Base-by-base conservation (phyloP, 345 rosid genomes). In the Jatropha curcas region DNA sequence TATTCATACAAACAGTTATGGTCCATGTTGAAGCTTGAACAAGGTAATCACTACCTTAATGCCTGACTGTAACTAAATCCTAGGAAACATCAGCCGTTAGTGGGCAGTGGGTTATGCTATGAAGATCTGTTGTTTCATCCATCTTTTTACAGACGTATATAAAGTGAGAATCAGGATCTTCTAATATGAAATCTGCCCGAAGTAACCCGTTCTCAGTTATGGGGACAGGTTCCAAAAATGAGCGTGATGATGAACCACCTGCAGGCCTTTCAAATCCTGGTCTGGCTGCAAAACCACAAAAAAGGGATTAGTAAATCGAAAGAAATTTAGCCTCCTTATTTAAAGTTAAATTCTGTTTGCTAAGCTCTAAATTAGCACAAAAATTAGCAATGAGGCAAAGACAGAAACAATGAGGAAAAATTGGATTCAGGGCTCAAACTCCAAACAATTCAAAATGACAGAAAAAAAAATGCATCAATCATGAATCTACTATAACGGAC, bases 131-230 rank as follows among this genome's bases (percentile, higher is more conserved):
- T 45, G 51, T 70, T 34, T 84, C 88, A 12, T 77, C 83, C 78
- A 20, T 75, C 83, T 92, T 92, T 53, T 72, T 84, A 80, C 99
- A 95, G 48, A 91, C 77, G 59, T 95, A 91, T 59, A 95, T 92
- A 70, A 85, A 95, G 84, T 95, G 97, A 53, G 96, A 88, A 70
- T 95, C 97, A 46, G 97, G 98, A 85, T 95, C 98, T 70, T 92
- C 94, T 71, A 92, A 74, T 43, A 82, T 90, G 82, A 85, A 92
- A 64, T 83, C 89, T 1, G 79, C 76, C 0, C 87, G 96, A 77
- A 92, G 83, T 70, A 86, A 76, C 65, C 98, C 94, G 12, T 82
- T 82, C n/a, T 86, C 90, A 0, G 90, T 87, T 52, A 88, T 11
- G 0, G 94, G 89, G 71, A 90, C 80, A 3, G 97, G 92, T 76